Percentiles rank a stretch among this genome's conserved stretches.
Conservation (phyloP, 192 early-diverging fungal species). For the Dispira simplex region DNA sequence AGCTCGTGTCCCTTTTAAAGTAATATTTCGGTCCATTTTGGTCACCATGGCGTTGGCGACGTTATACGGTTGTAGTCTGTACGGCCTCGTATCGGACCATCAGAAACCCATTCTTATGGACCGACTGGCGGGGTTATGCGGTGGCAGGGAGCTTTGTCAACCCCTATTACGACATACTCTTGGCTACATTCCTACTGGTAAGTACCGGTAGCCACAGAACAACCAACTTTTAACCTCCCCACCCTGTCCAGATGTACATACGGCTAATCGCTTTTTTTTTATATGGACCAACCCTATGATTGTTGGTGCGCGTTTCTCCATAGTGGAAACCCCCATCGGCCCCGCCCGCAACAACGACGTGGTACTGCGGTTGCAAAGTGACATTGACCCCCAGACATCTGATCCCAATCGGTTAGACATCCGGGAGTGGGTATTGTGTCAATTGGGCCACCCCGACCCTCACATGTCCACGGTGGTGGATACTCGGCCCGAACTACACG, state of each 20-base stretch:
- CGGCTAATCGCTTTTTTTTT: no score
- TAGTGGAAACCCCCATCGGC: constrained; percentile 50
- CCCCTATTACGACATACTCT: constrained; percentile 53
- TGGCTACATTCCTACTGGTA: constrained; percentile 44
- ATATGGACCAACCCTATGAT: no score
- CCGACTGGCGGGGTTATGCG: constrained; percentile 50
- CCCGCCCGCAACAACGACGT: constrained; percentile 60
- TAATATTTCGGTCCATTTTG: no score
- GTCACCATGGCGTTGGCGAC: constrained; percentile 15
- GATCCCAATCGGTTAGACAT: constrained; percentile 18
- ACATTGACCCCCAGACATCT: constrained; percentile 17
- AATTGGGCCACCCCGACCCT: constrained; percentile 56
- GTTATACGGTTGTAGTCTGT: constrained; percentile 37
- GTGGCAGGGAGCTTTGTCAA: constrained; percentile 32
- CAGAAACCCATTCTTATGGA: constrained; percentile 38
- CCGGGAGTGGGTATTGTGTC: constrained; percentile 33
- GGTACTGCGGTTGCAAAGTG: constrained; percentile 38
- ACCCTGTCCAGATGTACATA: no score
- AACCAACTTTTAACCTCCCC: no score
- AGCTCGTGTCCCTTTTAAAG: no score
- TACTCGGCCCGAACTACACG: constrained; percentile 45
- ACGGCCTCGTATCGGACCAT: constrained; percentile 29
- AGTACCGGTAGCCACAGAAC: not conserved
- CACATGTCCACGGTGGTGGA: constrained; percentile 38
- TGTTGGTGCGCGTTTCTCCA: no score